Evolutionary conservation across 192 early-diverging fungal species (phyloP), one percentile per base, ranked within the genome.

Genomic region (Phlyctochytrium planicorne): DNA sequence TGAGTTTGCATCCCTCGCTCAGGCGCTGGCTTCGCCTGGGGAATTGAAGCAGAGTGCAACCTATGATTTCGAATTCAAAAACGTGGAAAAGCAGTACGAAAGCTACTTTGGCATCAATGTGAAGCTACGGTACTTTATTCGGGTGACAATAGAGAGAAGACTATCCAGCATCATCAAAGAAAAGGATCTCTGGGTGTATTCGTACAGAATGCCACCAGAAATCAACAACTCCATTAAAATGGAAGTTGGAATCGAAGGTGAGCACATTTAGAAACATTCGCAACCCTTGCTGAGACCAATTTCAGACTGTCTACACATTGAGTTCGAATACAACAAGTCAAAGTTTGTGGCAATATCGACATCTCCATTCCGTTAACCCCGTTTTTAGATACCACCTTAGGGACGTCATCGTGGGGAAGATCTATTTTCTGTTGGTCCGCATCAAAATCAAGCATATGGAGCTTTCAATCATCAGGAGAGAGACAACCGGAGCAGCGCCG

Each of bases 401-500:
- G 66, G 97, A 97, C 78, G 97, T 99, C 1, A 99, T 99, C 69
- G 94, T 99, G 12, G 97, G 97, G 67, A 98, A 98, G 76, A 99
- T 99, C 73, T 97, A 96, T 74, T 99, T 99, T 78, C 77, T 98
- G 52, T 83, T 99, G 40, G 97, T 99, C 6, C 93, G 97, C 52
- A 99, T 99, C 78, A 99, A 99, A 78, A 96, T 99, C 78, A 97
- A 97, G 77, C 90, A 97, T 71, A 99, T 99, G 97, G 97, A 99
- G 70, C 84, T 99, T 53, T 94, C 94, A 30, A 98, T 99, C 63
- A 97, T 99, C 62, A 89, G 95, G 16, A 84, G 97, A 23, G 97
- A 99, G 78, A 94, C 95, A 1, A 98, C 96, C 2, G 97, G 96
- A 17, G 89, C 69, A 69, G 94, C 93, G 55, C 95, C 93, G 25